phyloP scores from a whole-genome alignment of 805 yeast species.

The Zygosaccharomyces pseudorouxii region DNA sequence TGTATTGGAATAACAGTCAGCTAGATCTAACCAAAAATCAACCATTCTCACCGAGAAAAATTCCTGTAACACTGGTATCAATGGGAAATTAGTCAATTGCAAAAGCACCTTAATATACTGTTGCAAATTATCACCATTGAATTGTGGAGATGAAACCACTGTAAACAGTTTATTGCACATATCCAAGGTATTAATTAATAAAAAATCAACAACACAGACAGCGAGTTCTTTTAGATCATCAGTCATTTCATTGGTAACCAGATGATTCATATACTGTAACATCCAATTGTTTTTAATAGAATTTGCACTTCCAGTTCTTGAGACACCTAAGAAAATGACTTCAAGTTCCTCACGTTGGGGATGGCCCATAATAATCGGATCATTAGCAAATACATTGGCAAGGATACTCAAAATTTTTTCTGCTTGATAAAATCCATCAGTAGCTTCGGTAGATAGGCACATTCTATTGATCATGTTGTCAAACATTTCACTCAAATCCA shows the following conservation, averaged over 20 bases:
- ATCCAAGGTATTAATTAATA: constrained; percentile 31
- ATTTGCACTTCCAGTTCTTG: constrained; percentile 22
- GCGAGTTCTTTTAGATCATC: constrained; percentile 34
- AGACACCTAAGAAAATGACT: constrained; percentile 31
- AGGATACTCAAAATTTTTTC: constrained; percentile 26
- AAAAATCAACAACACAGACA: constrained; percentile 31
- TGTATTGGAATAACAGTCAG: constrained; percentile 46
- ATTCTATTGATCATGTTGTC: constrained; percentile 28
- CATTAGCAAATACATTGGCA: constrained; percentile 30
- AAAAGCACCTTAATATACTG: constrained; percentile 47
- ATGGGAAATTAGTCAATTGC: constrained; percentile 52
- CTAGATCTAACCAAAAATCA: constrained; percentile 65
- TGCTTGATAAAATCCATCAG: constrained; percentile 25
- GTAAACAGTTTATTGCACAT: constrained; percentile 35
- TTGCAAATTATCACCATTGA: constrained; percentile 18
- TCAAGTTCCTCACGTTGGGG: constrained; percentile 31
- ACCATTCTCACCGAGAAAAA: constrained; percentile 49
- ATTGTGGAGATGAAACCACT: constrained; percentile 9
- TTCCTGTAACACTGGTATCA: constrained; percentile 58
- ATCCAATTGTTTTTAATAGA: constrained; percentile 30
- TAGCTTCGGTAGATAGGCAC: constrained; percentile 27
- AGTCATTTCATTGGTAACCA: constrained; percentile 30
- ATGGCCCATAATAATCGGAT: constrained; percentile 29
- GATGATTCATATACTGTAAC: constrained; percentile 33
- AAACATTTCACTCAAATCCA: constrained; percentile 32